These are phyloP conservation scores for Monosporascus sp. DNA, from an alignment of 2,329 filamentous ascomycete species.

Conservation along the genomic window DNA sequence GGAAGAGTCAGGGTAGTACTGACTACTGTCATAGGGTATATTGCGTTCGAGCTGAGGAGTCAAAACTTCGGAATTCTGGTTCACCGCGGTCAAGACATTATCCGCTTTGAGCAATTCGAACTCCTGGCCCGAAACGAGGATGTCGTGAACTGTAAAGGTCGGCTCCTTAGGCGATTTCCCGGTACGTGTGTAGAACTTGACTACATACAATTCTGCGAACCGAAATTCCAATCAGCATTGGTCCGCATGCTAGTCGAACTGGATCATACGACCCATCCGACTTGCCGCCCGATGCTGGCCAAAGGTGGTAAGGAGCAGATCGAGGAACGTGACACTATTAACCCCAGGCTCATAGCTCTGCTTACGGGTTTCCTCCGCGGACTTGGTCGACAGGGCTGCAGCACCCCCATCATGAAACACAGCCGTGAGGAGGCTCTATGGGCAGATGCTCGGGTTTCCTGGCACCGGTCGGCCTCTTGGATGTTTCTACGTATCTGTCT, in stretches of 20 bases:
- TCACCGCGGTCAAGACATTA: not conserved
- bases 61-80: slow-evolving; percentile 5
- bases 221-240: not conserved
- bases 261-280: not conserved
- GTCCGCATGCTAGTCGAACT: not conserved
- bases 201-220: not conserved
- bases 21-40: not conserved
- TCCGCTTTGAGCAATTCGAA: slow-evolving; percentile 2
- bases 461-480: slow-evolving; percentile 4
- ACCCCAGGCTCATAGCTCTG: not conserved
- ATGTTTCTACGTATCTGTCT: not conserved
- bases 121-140: not conserved
- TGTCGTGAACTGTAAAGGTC: slow-evolving; percentile 1
- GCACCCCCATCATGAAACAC: not conserved
- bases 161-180: slow-evolving; percentile 1
- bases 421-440: slow-evolving; percentile 1
- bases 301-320: not conserved
- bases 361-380: slow-evolving; percentile 1
- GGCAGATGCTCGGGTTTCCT: not conserved
- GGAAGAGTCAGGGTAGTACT: not conserved
- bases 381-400: not conserved
- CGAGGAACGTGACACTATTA: slow-evolving; percentile 1
- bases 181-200: not conserved
- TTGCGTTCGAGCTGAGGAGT: not conserved
- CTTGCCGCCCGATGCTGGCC: not conserved